Evolutionary conservation across 106 monocot species (phyloP), one percentile per base, ranked within the genome.

Genomic region (Amphibolis antarctica): DNA sequence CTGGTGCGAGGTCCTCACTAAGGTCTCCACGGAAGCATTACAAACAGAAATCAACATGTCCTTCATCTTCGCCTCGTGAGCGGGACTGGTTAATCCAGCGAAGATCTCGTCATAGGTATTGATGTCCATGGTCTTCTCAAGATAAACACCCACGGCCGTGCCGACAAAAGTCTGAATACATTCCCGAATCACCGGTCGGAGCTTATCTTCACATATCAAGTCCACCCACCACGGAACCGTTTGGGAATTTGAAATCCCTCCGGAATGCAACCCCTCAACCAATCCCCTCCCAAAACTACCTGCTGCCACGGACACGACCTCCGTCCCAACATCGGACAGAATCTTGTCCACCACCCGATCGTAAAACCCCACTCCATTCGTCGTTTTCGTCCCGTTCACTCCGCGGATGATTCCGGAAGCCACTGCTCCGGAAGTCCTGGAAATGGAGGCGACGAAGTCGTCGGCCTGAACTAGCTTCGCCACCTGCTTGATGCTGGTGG

Each of bases 11-110:
- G 93, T 86, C 66, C 60, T 89, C 25, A 94, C 79, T 19, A 94
- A 75, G 26, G 93, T 89, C 50, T 89, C 89, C 0, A 94, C 81
- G 0, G 89, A 85, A 17, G 81, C 79, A 26, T 84, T 94, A 53
- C 81, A 89, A 0, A 89, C 69, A 0, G 79, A 73, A 29, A 89
- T 71, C 19, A 94, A 49, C 6, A 86, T 51, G 42, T 89, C 86
- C 79, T 86, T 89, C 75, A 83, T 65, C 70, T 86, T 81, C 4
- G 71, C 51, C 28, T 83, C 83, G 56, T 94, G 81, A 47, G 71
- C 83, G 1, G 86, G 79, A 53, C 89, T 83, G 15, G 89, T 81
- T 26, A 94, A 72, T 9, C 81, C 86, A 17, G 81, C 54, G 55
- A 94, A 83, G 19, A 94, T 48, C 31, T 86, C 78, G 19, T 89